Evolutionary conservation across 345 rosid species (phyloP).

Genomic region (Raphanus sativus): DNA sequence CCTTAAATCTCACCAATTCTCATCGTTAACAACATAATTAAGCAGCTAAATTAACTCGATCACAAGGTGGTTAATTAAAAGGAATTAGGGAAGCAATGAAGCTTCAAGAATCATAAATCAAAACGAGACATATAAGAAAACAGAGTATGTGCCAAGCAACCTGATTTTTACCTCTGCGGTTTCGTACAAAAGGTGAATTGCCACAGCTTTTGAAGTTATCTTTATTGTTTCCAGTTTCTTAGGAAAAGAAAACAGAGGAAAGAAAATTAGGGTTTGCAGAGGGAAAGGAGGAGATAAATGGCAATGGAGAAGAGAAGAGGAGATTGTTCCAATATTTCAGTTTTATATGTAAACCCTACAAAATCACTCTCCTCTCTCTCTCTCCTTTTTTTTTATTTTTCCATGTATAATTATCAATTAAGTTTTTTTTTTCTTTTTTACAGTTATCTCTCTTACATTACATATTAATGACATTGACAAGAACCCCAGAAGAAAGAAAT

Average conservation of each 20-base stretch:
- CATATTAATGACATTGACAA: constrained; percentile 23
- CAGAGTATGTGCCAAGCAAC: constrained; percentile 15
- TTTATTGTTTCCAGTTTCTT: background rate
- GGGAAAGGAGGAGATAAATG: constrained; percentile 17
- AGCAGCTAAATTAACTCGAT: constrained; percentile 9
- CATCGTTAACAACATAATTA: background rate
- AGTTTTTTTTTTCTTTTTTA: background rate
- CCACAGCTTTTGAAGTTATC: constrained; percentile 1
- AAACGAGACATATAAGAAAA: background rate
- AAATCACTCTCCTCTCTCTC: background rate
- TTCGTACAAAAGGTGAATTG: background rate
- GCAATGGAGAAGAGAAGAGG: constrained; percentile 25
- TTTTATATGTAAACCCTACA: constrained; percentile 42
- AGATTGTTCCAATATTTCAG: constrained; percentile 21
- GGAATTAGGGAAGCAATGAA: background rate
- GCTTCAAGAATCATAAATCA: background rate
- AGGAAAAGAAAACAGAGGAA: background rate
- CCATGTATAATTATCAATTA: background rate
- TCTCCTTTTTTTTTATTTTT: background rate
- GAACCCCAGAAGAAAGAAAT: constrained; percentile 1
- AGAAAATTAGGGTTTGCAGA: constrained; percentile 39
- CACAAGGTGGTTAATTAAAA: background rate
- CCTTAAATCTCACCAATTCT: background rate
- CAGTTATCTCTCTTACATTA: constrained; percentile 14
- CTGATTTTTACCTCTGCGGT: constrained; percentile 8